phyloP scores from a whole-genome alignment of 371 early-diverging fungal genomes.

The Globomyces sp. region DNA sequence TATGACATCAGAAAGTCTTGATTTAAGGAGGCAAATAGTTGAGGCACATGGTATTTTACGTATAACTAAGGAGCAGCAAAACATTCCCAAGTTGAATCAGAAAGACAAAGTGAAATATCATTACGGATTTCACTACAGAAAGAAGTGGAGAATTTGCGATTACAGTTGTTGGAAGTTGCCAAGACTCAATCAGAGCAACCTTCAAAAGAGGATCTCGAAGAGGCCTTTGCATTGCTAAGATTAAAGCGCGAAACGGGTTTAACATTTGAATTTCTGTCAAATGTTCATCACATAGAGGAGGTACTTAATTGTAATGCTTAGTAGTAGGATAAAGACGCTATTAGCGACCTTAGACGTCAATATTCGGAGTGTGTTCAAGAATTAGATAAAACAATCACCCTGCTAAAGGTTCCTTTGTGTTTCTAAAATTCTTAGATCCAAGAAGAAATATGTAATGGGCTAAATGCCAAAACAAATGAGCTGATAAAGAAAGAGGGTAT shows the following conservation, averaged over 20 bases:
- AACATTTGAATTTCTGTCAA: slow-evolving; percentile 37
- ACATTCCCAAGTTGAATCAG: slow-evolving; percentile 8
- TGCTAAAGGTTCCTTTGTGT: slow-evolving; percentile 20
- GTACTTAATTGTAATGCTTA: slow-evolving; percentile 15
- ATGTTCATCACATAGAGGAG: slow-evolving; percentile 33
- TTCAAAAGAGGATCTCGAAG: slow-evolving; percentile 43
- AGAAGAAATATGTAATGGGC: slow-evolving; percentile 49
- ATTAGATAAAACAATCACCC: slow-evolving; percentile 43
- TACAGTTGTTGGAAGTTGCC: slow-evolving; percentile 31
- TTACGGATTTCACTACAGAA: slow-evolving; percentile 26
- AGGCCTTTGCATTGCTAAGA: slow-evolving; percentile 43
- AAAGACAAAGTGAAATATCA: slow-evolving; percentile 13
- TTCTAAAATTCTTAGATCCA: slow-evolving; percentile 25
- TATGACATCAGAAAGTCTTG: no score
- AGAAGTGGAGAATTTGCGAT: slow-evolving; percentile 36
- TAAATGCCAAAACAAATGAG: slow-evolving; percentile 41
- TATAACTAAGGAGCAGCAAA: not conserved
- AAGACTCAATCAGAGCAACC: slow-evolving; percentile 33
- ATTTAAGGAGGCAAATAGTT: no score
- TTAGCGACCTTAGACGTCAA: slow-evolving; percentile 45
- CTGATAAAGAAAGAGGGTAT: slow-evolving; percentile 35
- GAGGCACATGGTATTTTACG: no score
- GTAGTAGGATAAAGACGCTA: slow-evolving; percentile 36
- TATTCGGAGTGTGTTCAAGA: slow-evolving; percentile 48
- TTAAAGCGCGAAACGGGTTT: slow-evolving; percentile 35